Percentiles rank a stretch among this genome's conserved stretches.
Evolutionary conservation across 108 stramenopile genomes (phyloP).

Genomic region (Mayamaea pseudoterrestris): DNA sequence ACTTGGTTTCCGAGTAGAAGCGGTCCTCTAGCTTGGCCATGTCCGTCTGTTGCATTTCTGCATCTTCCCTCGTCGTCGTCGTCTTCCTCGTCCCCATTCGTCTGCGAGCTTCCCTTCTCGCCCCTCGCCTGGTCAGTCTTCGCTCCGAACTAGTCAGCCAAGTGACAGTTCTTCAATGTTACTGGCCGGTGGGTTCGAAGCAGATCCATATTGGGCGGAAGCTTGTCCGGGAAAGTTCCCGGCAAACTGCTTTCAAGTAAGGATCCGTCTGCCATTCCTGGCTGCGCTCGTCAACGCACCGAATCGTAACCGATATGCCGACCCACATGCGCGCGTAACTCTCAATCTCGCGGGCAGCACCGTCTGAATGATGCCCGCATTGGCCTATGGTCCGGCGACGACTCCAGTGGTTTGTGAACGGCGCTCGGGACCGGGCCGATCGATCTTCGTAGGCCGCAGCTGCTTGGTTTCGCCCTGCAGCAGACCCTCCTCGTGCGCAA

Average conservation of each 20-base stretch:
- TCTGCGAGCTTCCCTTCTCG: no score
- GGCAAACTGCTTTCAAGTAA: conserved; percentile 45
- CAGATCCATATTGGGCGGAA: conserved; percentile 30
- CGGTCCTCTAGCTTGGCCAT: conserved; percentile 63
- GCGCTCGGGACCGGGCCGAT: conserved; percentile 51
- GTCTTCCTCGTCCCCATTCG: no score
- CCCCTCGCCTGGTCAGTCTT: conserved; percentile 13
- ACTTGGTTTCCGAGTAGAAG: no score
- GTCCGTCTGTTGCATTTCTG: conserved; percentile 36
- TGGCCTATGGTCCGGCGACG: conserved; percentile 41
- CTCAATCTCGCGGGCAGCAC: conserved; percentile 73
- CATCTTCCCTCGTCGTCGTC: conserved; percentile 21
- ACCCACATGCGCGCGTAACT: conserved; percentile 55
- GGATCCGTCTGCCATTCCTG: conserved; percentile 48
- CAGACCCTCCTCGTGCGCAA: conserved; percentile 54
- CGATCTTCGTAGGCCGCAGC: conserved; percentile 62
- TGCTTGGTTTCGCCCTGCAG: conserved; percentile 68
- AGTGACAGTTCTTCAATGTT: conserved; percentile 47
- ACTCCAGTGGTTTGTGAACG: conserved; percentile 50
- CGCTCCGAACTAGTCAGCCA: conserved; percentile 43
- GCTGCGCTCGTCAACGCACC: conserved; percentile 44
- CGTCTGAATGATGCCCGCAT: conserved; percentile 54
- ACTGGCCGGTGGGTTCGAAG: conserved; percentile 35
- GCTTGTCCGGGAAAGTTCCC: conserved; percentile 42
- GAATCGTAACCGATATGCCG: conserved; percentile 63